Evolutionary conservation across 768 basidiomycete species (phyloP).

Genomic region (Fomitopsis pulvina): DNA sequence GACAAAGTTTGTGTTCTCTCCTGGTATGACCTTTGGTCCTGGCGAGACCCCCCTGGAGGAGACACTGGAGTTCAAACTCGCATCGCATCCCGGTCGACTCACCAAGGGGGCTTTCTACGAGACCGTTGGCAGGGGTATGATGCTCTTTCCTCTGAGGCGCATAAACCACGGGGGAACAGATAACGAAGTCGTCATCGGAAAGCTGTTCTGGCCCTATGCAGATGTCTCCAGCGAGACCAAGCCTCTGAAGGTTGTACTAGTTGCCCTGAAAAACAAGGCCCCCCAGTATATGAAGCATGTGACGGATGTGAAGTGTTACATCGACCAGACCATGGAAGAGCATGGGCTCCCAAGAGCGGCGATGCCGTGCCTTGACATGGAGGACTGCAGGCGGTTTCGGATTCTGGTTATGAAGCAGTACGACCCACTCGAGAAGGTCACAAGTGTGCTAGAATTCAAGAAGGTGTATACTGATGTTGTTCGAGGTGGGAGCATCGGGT

Average conservation of each 20-base stretch:
- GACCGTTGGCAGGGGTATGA: neutral
- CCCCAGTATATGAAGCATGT: slow-evolving; percentile 1
- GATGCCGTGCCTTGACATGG: neutral
- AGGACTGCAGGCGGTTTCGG: slow-evolving; percentile 14
- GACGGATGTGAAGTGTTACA: slow-evolving; percentile 6
- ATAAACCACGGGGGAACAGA: neutral
- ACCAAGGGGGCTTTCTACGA: neutral
- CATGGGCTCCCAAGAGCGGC: slow-evolving; percentile 10
- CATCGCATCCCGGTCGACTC: neutral
- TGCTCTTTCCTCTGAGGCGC: neutral
- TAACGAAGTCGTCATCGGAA: slow-evolving; percentile 1
- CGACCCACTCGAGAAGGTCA: slow-evolving; percentile 18
- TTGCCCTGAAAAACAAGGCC: neutral
- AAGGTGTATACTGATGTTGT: slow-evolving; percentile 24
- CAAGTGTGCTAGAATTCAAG: slow-evolving; percentile 21
- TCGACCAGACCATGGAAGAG: slow-evolving; percentile 1
- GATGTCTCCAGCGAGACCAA: neutral
- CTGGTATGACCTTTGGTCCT: neutral
- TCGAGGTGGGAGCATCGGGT: slow-evolving; percentile 28
- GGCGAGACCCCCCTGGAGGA: neutral
- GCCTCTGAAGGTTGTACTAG: neutral
- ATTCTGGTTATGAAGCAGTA: slow-evolving; percentile 17
- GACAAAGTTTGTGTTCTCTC: neutral
- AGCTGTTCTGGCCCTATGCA: slow-evolving; percentile 5
- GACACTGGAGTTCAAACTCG: neutral